Evolutionary conservation across 345 rosid species (phyloP).

Genomic region (Eucalyptus marginata): DNA sequence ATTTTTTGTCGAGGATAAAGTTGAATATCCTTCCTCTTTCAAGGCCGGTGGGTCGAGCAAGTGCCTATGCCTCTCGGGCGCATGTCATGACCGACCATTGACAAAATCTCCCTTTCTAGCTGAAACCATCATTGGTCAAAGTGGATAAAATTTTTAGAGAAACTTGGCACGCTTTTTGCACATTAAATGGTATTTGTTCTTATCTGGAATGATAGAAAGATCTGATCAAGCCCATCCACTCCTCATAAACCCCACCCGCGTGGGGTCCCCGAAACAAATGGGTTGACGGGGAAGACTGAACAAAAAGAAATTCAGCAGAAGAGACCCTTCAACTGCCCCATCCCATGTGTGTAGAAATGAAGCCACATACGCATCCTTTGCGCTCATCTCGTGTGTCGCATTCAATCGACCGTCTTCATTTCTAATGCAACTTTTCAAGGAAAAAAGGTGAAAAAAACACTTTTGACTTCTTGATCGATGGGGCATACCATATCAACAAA

Average conservation of each 20-base stretch:
- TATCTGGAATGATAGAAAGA: background rate
- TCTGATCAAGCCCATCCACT: background rate
- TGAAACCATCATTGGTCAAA: background rate
- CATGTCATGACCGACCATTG: background rate
- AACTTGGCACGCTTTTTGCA: background rate
- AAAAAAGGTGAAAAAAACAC: background rate
- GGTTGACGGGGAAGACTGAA: background rate
- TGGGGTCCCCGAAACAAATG: background rate
- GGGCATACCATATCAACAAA: background rate
- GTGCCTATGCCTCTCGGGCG: background rate
- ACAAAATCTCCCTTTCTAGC: background rate
- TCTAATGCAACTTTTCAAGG: background rate
- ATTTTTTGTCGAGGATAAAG: accelerated
- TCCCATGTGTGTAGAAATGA: background rate
- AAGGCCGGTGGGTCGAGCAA: background rate
- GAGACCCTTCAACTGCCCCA: background rate
- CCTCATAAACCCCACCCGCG: background rate
- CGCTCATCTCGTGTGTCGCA: background rate
- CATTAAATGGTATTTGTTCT: background rate
- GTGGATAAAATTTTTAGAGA: background rate
- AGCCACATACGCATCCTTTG: background rate
- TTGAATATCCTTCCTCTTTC: background rate
- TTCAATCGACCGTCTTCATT: background rate
- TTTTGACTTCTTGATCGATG: accelerated
- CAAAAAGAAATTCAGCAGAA: background rate